Evolutionary conservation across 2,329 filamentous ascomycete species (phyloP).

Genomic region (Orbilia brochopaga): DNA sequence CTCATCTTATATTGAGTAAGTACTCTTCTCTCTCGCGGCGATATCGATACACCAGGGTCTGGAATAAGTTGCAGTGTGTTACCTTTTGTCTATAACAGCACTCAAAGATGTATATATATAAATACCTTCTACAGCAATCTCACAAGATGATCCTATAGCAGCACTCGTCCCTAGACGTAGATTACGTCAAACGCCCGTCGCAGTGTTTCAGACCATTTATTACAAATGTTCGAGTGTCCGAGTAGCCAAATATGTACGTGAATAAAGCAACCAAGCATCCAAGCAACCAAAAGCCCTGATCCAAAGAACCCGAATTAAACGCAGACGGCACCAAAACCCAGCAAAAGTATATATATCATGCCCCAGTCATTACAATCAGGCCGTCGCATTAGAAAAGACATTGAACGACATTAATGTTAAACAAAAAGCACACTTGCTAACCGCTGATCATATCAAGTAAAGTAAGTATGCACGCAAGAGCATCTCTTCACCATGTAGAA

Average conservation of each 20-base stretch:
- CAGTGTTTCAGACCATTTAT: no score
- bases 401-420: no score
- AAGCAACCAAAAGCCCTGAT: neutral
- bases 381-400: no score
- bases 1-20: no score
- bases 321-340: neutral
- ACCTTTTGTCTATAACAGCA: neutral
- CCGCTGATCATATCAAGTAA: no score
- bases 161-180: no score
- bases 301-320: neutral
- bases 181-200: no score
- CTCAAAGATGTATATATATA: neutral
- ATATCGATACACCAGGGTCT: neutral
- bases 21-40: neutral
- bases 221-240: neutral
- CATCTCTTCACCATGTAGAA: no score
- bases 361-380: no score
- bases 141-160: no score
- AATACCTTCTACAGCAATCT: neutral
- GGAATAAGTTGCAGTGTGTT: neutral
- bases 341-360: neutral
- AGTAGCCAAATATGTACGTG: slow-evolving; percentile 1
- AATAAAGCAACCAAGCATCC: neutral
- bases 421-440: no score
- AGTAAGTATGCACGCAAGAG: no score